Percentiles rank a stretch among this genome's conserved stretches.
Conservation (phyloP, 345 rosid genomes). For the Ceriops decandra region DNA sequence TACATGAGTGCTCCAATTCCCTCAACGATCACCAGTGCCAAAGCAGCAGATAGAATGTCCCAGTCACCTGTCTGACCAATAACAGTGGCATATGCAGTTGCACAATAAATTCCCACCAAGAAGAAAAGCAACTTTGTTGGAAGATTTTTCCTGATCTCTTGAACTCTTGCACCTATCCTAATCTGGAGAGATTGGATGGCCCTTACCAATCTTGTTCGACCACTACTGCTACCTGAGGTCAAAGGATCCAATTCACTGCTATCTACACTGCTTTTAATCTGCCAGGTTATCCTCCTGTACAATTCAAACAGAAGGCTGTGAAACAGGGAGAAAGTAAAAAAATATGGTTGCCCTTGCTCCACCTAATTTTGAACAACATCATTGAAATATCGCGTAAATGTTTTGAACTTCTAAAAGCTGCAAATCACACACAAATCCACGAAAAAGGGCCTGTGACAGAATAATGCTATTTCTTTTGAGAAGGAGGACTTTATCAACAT, state of each 20-base stretch:
- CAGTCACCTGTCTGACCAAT: constrained; percentile 99
- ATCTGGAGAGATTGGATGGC: constrained; percentile 52
- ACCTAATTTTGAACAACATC: too few species aligned
- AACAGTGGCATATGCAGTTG: constrained; percentile 71
- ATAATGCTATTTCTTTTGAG: too few species aligned
- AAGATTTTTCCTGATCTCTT: constrained; percentile 58
- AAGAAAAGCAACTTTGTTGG: constrained; percentile 73
- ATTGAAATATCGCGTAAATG: too few species aligned
- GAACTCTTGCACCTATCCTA: constrained; percentile 48
- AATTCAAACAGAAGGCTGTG: constrained; percentile 20
- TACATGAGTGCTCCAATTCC: constrained; percentile 92
- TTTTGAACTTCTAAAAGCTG: too few species aligned
- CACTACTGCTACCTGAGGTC: constrained; percentile 37
- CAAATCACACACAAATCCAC: too few species aligned
- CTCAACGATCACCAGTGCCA: constrained; percentile 74
- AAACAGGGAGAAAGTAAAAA: neutral
- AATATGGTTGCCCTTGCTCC: too few species aligned
- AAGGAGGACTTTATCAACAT: neutral
- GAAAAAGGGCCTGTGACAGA: too few species aligned
- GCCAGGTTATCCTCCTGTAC: constrained; percentile 57
- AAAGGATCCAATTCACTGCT: constrained; percentile 55
- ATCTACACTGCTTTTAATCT: constrained; percentile 47
- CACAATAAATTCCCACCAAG: constrained; percentile 83
- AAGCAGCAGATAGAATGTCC: constrained; percentile 91
- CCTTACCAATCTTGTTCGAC: constrained; percentile 58